phyloP scores from a whole-genome alignment of 2,329 filamentous ascomycete species.

The Teratosphaeria epicoccoides region DNA sequence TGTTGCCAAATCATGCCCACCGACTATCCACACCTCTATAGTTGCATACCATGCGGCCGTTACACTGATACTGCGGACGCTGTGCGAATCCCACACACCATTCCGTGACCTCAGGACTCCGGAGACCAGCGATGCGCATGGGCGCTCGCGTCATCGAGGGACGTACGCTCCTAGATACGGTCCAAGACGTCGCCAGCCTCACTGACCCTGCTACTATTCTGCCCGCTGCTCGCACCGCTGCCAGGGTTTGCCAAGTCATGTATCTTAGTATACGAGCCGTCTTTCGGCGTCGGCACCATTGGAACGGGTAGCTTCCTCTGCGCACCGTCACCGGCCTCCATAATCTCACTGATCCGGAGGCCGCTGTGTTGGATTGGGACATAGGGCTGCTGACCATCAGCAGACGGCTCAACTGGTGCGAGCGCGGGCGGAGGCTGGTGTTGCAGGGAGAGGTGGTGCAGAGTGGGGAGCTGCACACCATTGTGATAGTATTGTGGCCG shows the following conservation, averaged over 20 bases:
- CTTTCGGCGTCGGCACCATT: slow-evolving; percentile 51
- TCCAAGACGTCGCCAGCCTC: slow-evolving; percentile 19
- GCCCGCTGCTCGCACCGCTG: slow-evolving; percentile 61
- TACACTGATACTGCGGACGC: background rate
- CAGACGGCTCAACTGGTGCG: slow-evolving; percentile 59
- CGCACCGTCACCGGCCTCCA: slow-evolving; percentile 75
- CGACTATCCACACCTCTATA: background rate
- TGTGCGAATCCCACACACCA: background rate
- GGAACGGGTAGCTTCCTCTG: slow-evolving; percentile 86
- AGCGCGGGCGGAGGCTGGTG: slow-evolving; percentile 48
- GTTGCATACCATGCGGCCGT: background rate
- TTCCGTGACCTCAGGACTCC: background rate
- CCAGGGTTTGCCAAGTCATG: slow-evolving; percentile 64
- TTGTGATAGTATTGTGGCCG: slow-evolving; percentile 58
- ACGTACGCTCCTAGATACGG: background rate
- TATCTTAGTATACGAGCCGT: slow-evolving; percentile 47
- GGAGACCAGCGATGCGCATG: background rate
- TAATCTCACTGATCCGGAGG: slow-evolving; percentile 82
- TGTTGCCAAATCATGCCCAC: background rate
- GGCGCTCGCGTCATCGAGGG: background rate
- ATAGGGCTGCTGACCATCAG: slow-evolving; percentile 50
- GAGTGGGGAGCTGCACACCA: slow-evolving; percentile 73
- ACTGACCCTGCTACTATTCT: slow-evolving; percentile 22
- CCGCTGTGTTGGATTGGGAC: slow-evolving; percentile 51
- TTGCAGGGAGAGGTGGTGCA: slow-evolving; percentile 62